phyloP scores from a whole-genome alignment of 2,329 filamentous ascomycete genomes.

The Coniochaeta prunicola region DNA sequence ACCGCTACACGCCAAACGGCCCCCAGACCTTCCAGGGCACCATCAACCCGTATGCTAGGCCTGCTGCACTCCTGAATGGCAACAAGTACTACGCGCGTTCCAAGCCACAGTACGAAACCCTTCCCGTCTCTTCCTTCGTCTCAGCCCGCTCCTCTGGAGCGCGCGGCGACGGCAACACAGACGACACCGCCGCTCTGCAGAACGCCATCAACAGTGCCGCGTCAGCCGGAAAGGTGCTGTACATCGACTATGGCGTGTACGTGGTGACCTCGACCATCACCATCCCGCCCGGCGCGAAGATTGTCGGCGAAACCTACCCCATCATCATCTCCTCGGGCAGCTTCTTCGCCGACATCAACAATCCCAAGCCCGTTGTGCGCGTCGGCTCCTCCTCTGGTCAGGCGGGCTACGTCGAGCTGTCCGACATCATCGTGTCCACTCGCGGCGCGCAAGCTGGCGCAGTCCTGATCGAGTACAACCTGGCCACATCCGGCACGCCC shows the following conservation, averaged over 20 bases:
- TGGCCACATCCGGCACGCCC: slow-evolving; percentile 36
- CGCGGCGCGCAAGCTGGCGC: slow-evolving; percentile 60
- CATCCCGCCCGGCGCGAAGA: slow-evolving; percentile 35
- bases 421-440: slow-evolving; percentile 65
- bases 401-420: slow-evolving; percentile 58
- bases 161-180: slow-evolving; percentile 45
- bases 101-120: slow-evolving; percentile 63
- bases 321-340: slow-evolving; percentile 47
- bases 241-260: slow-evolving; percentile 51
- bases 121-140: slow-evolving; percentile 51
- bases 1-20: slow-evolving; percentile 45
- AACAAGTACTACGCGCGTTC: slow-evolving; percentile 52
- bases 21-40: slow-evolving; percentile 38
- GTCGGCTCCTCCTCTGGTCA: slow-evolving; percentile 51
- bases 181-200: slow-evolving; percentile 55
- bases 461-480: slow-evolving; percentile 65
- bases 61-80: slow-evolving; percentile 43
- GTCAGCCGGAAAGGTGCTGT: slow-evolving; percentile 40
- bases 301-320: slow-evolving; percentile 51
- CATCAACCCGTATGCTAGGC: slow-evolving; percentile 37
- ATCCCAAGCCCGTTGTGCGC: slow-evolving; percentile 57
- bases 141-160: slow-evolving; percentile 26
- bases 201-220: slow-evolving; percentile 44
- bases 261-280: slow-evolving; percentile 37
- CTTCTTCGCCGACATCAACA: slow-evolving; percentile 49